Evolutionary conservation across 2,329 filamentous ascomycete species (phyloP), one percentile per base, ranked within the genome.

Genomic region (Aureobasidium sp.): DNA sequence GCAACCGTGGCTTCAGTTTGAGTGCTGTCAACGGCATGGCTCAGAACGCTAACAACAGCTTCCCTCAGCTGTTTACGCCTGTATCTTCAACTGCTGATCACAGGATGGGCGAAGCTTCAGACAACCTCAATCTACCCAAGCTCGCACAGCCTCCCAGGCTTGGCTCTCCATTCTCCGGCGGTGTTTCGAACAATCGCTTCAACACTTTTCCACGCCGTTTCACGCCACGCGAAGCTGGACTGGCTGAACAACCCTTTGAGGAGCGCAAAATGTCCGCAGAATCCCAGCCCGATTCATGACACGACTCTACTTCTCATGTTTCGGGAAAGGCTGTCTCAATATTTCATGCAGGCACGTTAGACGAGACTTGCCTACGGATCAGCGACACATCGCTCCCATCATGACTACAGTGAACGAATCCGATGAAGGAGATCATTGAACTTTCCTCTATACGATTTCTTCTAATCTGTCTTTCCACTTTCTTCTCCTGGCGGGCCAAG

Each of bases 1-100:
- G 84, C 44, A 84, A 80, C 66, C 81, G 85, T 47, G 84, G 84
- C 60, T 85, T 84, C 67, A 86, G 83, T 50, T 77, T 82, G 29
- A 81, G 83, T 54, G 81, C 83, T 58, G 79, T 83, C 63, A 77
- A 77, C 64, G 77, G 57, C 13, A 42, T 50, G 57, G 27, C 9
- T 77, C 32, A 76, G 78, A 57, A 78, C 75, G 66, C 72, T 57
- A 76, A 79, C 42, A 58, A 25, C 25, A n/a, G 16, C 8, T 49
- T 58, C 75, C 85, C 37, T 76, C 82, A 48, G 77, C 73, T 85
- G 4, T 84, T 85, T 67, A 80, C 78, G 4, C 81, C 81, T 7
- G 78, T 78, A 39, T 41, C 66, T 6, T 41, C 34, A 13, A 32
- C 47, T 39, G 50, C 47, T 14, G 62, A 61, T 47, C 39, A 57